Conservation (phyloP, 1,284 basidiomycete genomes). For the Ganoderma multipileum region DNA sequence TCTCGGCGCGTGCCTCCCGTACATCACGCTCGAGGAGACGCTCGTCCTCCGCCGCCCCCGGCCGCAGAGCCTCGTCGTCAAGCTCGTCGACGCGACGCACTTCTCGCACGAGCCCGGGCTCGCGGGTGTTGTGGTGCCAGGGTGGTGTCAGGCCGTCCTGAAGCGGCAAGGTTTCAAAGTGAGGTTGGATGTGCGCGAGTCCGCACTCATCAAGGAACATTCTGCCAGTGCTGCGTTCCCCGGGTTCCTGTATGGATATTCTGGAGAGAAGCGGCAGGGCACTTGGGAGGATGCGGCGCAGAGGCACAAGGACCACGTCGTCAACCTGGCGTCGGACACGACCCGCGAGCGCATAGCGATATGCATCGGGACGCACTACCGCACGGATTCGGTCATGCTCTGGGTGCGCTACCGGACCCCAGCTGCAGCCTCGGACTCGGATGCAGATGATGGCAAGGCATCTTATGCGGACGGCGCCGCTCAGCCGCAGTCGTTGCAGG, state of each 20-base stretch:
- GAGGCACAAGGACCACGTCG: background rate
- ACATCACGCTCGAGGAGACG: constrained; percentile 1
- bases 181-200: background rate
- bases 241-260: background rate
- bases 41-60: background rate
- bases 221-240: background rate
- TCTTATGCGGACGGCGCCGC: background rate
- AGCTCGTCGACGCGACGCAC: background rate
- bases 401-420: background rate
- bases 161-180: background rate
- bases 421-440: background rate
- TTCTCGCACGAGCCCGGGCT: constrained; percentile 3
- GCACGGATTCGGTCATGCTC: constrained; percentile 2
- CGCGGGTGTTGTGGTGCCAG: background rate
- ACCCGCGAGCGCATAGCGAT: background rate
- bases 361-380: background rate
- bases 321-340: background rate
- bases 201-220: background rate
- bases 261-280: background rate
- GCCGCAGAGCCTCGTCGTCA: background rate
- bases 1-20: background rate
- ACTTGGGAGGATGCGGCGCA: constrained; percentile 1
- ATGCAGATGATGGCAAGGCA: background rate
- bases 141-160: background rate
- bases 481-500: background rate